These are phyloP conservation scores for Adansonia madagascariensis DNA, from an alignment of 441 rosid genomes.

Conservation along the genomic window DNA sequence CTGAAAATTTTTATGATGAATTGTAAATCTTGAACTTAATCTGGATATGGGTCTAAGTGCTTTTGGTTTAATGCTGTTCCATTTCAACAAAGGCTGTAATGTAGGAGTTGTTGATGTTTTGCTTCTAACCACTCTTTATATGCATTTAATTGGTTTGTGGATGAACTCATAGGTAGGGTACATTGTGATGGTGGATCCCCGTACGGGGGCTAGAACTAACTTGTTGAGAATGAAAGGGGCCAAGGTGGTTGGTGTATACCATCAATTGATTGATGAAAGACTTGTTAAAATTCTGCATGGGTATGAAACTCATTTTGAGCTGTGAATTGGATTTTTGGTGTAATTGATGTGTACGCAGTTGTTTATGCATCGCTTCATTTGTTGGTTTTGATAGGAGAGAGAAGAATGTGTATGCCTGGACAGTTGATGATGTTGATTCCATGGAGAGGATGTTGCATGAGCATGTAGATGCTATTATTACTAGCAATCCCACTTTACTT, in stretches of 20 bases:
- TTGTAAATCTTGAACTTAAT: neutral
- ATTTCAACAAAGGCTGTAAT: neutral
- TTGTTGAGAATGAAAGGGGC: constrained; percentile 81
- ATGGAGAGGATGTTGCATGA: constrained; percentile 73
- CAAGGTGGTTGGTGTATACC: constrained; percentile 74
- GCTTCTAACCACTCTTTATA: neutral
- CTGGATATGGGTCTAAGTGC: neutral
- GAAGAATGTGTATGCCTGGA: constrained; percentile 85
- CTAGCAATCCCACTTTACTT: constrained; percentile 70
- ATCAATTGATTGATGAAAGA: constrained; percentile 68
- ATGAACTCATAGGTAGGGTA: constrained; percentile 74
- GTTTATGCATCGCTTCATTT: neutral
- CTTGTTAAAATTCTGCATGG: constrained; percentile 60
- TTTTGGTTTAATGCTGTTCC: constrained; percentile 3
- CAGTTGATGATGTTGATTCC: constrained; percentile 77
- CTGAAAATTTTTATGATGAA: neutral
- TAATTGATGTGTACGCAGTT: neutral
- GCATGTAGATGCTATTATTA: constrained; percentile 75
- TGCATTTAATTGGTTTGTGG: constrained; percentile 7
- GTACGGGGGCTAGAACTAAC: constrained; percentile 55
- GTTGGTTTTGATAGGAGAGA: constrained; percentile 52
- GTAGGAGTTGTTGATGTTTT: constrained; percentile 10
- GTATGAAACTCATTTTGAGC: constrained; percentile 42
- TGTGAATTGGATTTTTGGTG: neutral
- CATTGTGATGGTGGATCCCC: constrained; percentile 80